Evolutionary conservation across 352 stramenopile species (phyloP).

Genomic region (Pythium phragmitis): DNA sequence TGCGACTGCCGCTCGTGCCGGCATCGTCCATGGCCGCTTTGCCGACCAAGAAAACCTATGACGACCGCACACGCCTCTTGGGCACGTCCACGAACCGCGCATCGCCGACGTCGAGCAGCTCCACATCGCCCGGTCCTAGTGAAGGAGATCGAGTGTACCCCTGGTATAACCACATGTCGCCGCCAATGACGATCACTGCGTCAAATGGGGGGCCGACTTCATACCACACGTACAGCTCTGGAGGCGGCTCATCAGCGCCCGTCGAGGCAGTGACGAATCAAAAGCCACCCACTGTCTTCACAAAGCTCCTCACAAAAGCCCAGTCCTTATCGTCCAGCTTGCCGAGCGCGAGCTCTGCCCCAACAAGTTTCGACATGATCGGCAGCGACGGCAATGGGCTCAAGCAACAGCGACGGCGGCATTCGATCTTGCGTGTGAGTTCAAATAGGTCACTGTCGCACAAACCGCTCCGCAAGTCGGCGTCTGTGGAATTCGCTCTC

Average conservation of each 20-base stretch:
- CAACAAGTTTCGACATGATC: slow-evolving; percentile 1
- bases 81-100: neutral
- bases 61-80: slow-evolving; percentile 17
- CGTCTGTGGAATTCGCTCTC: slow-evolving; percentile 71
- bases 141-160: slow-evolving; percentile 20
- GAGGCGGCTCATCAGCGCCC: neutral
- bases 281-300: neutral
- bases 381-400: neutral
- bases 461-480: slow-evolving; percentile 51
- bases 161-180: slow-evolving; percentile 7
- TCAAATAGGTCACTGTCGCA: slow-evolving; percentile 32
- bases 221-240: neutral
- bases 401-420: slow-evolving; percentile 15
- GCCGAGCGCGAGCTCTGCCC: neutral
- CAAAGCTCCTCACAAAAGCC: slow-evolving; percentile 12
- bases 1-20: neutral
- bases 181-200: neutral
- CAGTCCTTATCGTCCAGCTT: slow-evolving; percentile 19
- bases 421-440: slow-evolving; percentile 70
- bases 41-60: slow-evolving; percentile 7
- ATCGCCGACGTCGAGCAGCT: slow-evolving; percentile 11
- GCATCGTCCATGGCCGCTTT: neutral
- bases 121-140: slow-evolving; percentile 14
- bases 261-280: neutral
- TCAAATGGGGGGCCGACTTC: neutral